Conservation (phyloP, 371 early-diverging fungal species). For the Mortierella sp. region DNA sequence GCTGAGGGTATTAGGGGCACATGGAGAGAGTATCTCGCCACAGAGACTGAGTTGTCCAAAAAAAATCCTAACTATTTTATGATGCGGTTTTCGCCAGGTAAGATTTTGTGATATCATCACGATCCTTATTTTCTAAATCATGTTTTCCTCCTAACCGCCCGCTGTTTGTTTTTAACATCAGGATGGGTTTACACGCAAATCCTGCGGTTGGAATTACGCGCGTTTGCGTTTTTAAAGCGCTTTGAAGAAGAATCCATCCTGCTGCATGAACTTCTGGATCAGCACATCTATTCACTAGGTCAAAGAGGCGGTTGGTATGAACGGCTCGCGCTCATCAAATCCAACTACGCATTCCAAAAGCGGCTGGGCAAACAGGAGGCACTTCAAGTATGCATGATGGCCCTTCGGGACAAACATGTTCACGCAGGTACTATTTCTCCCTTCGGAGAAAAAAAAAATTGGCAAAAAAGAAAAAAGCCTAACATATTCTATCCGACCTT, state of each 20-base stretch:
- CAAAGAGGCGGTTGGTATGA: conserved; percentile 82
- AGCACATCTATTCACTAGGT: conserved; percentile 66
- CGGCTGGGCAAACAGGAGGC: conserved; percentile 64
- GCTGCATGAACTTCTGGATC: conserved; percentile 69
- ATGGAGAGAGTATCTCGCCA: conserved; percentile 42
- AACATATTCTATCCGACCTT: background rate
- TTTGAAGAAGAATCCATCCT: conserved; percentile 69
- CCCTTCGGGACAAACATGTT: conserved; percentile 67
- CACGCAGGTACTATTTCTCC: conserved; percentile 56
- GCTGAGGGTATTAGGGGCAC: conserved; percentile 32
- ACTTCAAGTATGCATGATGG: conserved; percentile 64
- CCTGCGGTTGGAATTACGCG: conserved; percentile 65
- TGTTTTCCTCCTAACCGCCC: background rate
- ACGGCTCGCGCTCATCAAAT: conserved; percentile 72
- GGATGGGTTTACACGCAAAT: conserved; percentile 77
- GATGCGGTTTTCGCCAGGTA: conserved; percentile 68
- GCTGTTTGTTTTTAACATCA: conserved; percentile 17
- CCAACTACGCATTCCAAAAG: conserved; percentile 62
- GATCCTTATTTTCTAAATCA: no score
- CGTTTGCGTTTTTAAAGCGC: conserved; percentile 70
- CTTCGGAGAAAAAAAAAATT: background rate
- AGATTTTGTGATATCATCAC: background rate
- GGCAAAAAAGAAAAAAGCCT: background rate
- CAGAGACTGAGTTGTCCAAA: conserved; percentile 23
- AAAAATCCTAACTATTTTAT: conserved; percentile 58